Conservation (phyloP, 2,329 filamentous ascomycete species). For the Scytalidium lignicola region DNA sequence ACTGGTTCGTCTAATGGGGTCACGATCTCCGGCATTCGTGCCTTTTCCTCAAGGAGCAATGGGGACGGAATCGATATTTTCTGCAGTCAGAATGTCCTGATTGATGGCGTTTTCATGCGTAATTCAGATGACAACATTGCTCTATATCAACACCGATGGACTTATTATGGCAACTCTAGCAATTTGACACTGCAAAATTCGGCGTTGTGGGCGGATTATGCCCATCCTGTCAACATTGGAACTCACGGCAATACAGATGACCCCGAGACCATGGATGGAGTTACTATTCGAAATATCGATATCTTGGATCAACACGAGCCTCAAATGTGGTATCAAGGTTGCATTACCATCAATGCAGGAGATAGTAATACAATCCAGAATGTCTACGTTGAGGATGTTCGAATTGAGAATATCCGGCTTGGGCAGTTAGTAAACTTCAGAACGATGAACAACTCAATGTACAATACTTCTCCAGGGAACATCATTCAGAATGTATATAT, state of each 20-base stretch:
- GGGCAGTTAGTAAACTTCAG: constrained; percentile 31
- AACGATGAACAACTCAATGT: constrained; percentile 30
- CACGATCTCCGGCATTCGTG: constrained; percentile 7
- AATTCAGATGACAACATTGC: constrained; percentile 34
- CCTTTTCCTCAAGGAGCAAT: background rate
- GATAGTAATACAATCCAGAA: constrained; percentile 29
- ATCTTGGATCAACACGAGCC: constrained; percentile 32
- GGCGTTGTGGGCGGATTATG: constrained; percentile 27
- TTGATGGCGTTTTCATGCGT: constrained; percentile 30
- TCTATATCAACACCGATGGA: constrained; percentile 28
- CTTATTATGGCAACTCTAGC: constrained; percentile 27
- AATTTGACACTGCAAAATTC: constrained; percentile 30
- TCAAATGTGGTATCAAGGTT: constrained; percentile 32
- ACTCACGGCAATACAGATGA: constrained; percentile 30
- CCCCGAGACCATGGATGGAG: constrained; percentile 27
- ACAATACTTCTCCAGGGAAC: constrained; percentile 29
- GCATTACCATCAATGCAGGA: constrained; percentile 29
- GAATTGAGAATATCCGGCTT: constrained; percentile 26
- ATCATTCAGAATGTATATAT: constrained; percentile 27
- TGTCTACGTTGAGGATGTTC: constrained; percentile 24
- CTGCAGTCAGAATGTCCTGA: constrained; percentile 4
- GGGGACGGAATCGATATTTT: constrained; percentile 11
- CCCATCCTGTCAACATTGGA: constrained; percentile 31
- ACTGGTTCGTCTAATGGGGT: constrained; percentile 15
- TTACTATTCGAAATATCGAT: constrained; percentile 30